phyloP scores from a whole-genome alignment of 192 early-diverging fungal species.

The Oehlia diaphana region DNA sequence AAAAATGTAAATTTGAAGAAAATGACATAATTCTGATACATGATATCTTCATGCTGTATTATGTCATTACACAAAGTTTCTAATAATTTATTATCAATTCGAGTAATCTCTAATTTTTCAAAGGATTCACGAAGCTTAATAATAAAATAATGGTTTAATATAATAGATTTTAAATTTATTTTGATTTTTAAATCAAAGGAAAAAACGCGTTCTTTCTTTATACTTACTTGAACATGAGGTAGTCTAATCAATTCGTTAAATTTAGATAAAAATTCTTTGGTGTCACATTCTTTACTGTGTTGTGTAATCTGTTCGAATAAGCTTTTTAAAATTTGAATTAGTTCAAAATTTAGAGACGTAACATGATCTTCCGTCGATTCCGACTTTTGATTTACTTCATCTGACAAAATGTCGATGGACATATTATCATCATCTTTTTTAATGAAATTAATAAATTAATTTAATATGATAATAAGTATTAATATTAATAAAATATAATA shows the following conservation, averaged over 20 bases:
- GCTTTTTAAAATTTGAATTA: neutral
- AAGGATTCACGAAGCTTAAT: neutral
- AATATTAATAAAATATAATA: neutral
- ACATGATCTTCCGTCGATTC: neutral
- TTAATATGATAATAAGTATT: neutral
- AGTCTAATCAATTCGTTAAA: neutral
- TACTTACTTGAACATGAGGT: neutral
- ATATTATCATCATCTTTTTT: neutral
- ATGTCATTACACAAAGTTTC: conserved; percentile 1
- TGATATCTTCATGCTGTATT: conserved; percentile 3
- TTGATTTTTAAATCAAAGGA: neutral
- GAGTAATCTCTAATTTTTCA: neutral
- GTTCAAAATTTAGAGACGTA: neutral
- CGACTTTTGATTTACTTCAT: neutral
- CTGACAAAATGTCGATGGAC: neutral
- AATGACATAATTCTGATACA: conserved; percentile 19
- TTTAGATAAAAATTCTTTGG: neutral
- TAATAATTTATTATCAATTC: neutral
- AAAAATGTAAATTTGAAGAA: conserved; percentile 17
- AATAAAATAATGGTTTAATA: neutral
- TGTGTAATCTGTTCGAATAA: neutral
- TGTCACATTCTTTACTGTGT: neutral
- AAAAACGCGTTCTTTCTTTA: neutral
- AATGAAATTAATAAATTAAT: neutral
- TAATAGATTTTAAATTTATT: neutral